These are phyloP conservation scores for Leccinum ponderosum DNA, from an alignment of 1,284 basidiomycete genomes.

Conservation along the genomic window DNA sequence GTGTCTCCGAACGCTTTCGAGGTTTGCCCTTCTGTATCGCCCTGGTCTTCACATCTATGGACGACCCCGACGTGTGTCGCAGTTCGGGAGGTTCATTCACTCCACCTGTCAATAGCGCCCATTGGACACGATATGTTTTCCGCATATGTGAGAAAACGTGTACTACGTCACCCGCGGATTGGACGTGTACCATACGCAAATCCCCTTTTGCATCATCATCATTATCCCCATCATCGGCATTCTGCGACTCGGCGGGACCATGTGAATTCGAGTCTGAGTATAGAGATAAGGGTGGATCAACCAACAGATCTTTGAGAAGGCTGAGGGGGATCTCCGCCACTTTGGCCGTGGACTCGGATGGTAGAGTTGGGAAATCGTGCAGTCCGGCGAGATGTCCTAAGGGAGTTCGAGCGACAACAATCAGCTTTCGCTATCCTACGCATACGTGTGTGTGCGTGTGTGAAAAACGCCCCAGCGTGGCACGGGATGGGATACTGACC, in stretches of 20 bases:
- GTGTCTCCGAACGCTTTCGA: conserved; percentile 10
- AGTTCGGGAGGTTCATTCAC: conserved; percentile 36
- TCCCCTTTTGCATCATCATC: conserved; percentile 1
- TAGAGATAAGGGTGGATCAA: conserved; percentile 19
- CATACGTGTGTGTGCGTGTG: neutral
- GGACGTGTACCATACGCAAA: conserved; percentile 46
- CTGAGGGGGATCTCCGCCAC: conserved; percentile 39
- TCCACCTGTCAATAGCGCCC: conserved; percentile 64
- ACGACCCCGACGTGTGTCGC: neutral
- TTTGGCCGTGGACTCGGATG: conserved; percentile 36
- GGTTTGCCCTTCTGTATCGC: conserved; percentile 10
- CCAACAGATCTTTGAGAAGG: conserved; percentile 46
- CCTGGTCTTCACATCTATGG: conserved; percentile 1
- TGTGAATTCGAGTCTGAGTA: conserved; percentile 10
- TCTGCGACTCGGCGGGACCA: neutral
- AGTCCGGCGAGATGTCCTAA: conserved; percentile 87
- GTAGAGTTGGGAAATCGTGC: conserved; percentile 75
- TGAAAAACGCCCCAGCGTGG: neutral
- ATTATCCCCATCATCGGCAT: neutral
- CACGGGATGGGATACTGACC: conserved; percentile 48
- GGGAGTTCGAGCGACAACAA: conserved; percentile 1
- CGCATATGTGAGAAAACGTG: conserved; percentile 92
- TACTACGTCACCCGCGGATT: conserved; percentile 62
- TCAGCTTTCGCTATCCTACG: conserved; percentile 4
- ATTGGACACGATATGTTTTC: conserved; percentile 84